phyloP scores from a whole-genome alignment of 2,329 filamentous ascomycete species.

The Orbilia brochopaga region DNA sequence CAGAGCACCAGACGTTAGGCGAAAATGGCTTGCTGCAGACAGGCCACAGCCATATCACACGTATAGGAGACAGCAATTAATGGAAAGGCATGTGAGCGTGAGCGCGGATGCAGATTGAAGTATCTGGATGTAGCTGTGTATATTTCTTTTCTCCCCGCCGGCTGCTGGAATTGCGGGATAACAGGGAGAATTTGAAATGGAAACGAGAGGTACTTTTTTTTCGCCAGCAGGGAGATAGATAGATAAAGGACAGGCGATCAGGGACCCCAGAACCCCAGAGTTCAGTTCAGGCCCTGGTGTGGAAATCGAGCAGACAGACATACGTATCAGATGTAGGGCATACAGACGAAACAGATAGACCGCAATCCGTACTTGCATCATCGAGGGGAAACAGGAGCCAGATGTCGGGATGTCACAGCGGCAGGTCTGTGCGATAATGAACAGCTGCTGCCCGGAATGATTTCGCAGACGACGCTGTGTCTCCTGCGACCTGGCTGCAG shows the following conservation, averaged over 20 bases:
- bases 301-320: too few species aligned
- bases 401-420: conserved; percentile 30
- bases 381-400: background rate
- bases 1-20: background rate
- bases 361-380: too few species aligned
- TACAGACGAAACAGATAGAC: background rate
- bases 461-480: background rate
- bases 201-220: background rate
- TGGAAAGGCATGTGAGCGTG: background rate
- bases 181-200: background rate
- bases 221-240: too few species aligned
- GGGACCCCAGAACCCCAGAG: too few species aligned
- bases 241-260: too few species aligned
- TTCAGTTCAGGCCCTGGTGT: too few species aligned
- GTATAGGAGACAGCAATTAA: background rate
- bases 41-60: conserved; percentile 4
- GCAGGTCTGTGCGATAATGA: conserved; percentile 33
- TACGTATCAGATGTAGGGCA: background rate
- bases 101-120: background rate
- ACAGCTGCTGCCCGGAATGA: conserved; percentile 17
- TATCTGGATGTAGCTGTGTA: background rate
- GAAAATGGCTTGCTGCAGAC: conserved; percentile 12
- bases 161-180: background rate
- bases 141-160: too few species aligned
- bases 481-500: conserved; percentile 30